A percentile compares a stretch with the other conserved stretches of the same genome.
Conservation (phyloP, 805 yeast species). For the Candida boleticola region DNA sequence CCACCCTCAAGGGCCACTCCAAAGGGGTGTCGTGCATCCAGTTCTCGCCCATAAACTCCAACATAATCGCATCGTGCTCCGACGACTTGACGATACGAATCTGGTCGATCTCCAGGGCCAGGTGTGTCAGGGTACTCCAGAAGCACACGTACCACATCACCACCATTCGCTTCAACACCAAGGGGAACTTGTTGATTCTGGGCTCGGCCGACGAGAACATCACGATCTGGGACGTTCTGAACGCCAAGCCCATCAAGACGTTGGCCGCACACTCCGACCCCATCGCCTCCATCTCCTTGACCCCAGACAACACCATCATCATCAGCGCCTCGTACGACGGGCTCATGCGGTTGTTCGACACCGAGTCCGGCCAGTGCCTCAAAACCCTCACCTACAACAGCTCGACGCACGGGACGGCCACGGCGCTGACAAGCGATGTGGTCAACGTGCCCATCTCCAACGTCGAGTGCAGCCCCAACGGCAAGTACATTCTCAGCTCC, state of each 20-base stretch:
- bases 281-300: conserved; percentile 69
- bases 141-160: conserved; percentile 89
- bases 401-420: conserved; percentile 56
- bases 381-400: conserved; percentile 81
- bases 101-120: conserved; percentile 58
- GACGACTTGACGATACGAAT: conserved; percentile 81
- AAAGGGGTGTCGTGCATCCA: conserved; percentile 71
- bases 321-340: conserved; percentile 92
- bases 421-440: conserved; percentile 52
- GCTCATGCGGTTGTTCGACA: conserved; percentile 82
- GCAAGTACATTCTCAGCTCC: conserved; percentile 71
- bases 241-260: conserved; percentile 70
- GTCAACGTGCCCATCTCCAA: conserved; percentile 68
- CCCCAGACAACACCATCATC: conserved; percentile 77
- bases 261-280: conserved; percentile 94
- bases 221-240: conserved; percentile 80
- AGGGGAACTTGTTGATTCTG: conserved; percentile 75
- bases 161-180: conserved; percentile 62
- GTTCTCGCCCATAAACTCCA: conserved; percentile 71
- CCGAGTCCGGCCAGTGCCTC: conserved; percentile 85
- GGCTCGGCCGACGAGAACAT: conserved; percentile 92
- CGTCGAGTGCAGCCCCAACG: conserved; percentile 76
- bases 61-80: conserved; percentile 75
- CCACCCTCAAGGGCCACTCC: conserved; percentile 49
- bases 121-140: conserved; percentile 49